These are phyloP conservation scores for Suillus americanus DNA, from an alignment of 768 basidiomycete species.

Conservation along the genomic window DNA sequence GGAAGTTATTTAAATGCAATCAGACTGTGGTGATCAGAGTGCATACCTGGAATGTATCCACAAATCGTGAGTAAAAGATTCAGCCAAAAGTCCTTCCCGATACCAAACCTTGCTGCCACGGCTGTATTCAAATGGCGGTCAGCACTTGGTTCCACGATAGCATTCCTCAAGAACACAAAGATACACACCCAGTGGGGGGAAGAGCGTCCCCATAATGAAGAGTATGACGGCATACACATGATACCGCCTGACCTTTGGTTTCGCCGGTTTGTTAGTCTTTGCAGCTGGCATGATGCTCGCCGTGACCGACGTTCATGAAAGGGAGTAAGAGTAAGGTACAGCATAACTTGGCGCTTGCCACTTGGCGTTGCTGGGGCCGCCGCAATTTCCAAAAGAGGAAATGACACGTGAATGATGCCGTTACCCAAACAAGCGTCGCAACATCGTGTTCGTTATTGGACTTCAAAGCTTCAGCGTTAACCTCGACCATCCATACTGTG, in stretches of 20 bases:
- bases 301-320: constrained; percentile 10
- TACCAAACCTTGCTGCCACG: constrained; percentile 90
- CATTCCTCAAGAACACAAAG: not conserved
- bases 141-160: not conserved
- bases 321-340: not conserved
- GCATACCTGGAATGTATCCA: constrained; percentile 84
- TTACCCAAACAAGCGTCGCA: constrained; percentile 23
- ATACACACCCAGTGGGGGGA: constrained; percentile 82
- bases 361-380: not conserved
- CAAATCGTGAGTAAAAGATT: constrained; percentile 86
- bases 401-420: constrained; percentile 26
- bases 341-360: not conserved
- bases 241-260: constrained; percentile 57
- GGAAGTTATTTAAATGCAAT: constrained; percentile 7
- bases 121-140: constrained; percentile 45
- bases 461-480: constrained; percentile 8
- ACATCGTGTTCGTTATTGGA: constrained; percentile 2
- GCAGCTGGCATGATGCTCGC: constrained; percentile 28
- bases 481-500: constrained; percentile 19
- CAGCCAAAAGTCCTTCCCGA: constrained; percentile 89
- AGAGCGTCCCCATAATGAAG: constrained; percentile 85
- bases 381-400: not conserved
- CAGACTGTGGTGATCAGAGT: not conserved
- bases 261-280: constrained; percentile 53
- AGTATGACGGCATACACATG: constrained; percentile 83